Percentiles rank a stretch among this genome's conserved stretches.
Evolutionary conservation across 1,284 basidiomycete genomes (phyloP).

Genomic region (Phellopilus nigrolimitatus): DNA sequence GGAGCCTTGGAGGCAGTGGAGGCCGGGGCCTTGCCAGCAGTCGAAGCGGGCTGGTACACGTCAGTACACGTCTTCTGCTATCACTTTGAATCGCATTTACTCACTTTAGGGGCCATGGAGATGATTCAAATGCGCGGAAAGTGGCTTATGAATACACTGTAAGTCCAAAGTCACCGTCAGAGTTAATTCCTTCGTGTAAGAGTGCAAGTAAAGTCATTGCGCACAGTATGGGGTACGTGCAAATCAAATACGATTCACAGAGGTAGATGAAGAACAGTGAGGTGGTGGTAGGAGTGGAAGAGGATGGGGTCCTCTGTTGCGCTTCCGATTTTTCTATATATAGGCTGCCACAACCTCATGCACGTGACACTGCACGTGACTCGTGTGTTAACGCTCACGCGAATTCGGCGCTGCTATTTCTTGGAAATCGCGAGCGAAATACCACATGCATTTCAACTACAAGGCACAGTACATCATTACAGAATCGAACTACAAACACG

Average conservation of each 20-base stretch:
- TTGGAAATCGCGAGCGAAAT: no score
- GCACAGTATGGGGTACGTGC: constrained; percentile 8
- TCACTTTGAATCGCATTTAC: background rate
- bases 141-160: background rate
- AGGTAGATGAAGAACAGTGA: background rate
- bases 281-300: constrained; percentile 14
- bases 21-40: constrained; percentile 48
- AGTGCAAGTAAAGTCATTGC: background rate
- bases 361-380: constrained; percentile 9
- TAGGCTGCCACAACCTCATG: constrained; percentile 4
- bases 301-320: constrained; percentile 5
- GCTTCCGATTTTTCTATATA: constrained; percentile 7
- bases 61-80: background rate
- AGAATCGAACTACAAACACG: background rate
- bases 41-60: constrained; percentile 39
- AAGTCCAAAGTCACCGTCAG: constrained; percentile 2
- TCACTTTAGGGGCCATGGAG: constrained; percentile 23
- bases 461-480: background rate
- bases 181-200: background rate
- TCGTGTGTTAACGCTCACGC: no score
- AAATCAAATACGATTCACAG: constrained; percentile 8
- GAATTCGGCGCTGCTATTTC: no score
- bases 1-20: constrained; percentile 53
- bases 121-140: background rate
- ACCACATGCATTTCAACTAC: no score